Base-by-base conservation (phyloP, 73 alveolate genomes). In the Paramecium pentaurelia region DNA sequence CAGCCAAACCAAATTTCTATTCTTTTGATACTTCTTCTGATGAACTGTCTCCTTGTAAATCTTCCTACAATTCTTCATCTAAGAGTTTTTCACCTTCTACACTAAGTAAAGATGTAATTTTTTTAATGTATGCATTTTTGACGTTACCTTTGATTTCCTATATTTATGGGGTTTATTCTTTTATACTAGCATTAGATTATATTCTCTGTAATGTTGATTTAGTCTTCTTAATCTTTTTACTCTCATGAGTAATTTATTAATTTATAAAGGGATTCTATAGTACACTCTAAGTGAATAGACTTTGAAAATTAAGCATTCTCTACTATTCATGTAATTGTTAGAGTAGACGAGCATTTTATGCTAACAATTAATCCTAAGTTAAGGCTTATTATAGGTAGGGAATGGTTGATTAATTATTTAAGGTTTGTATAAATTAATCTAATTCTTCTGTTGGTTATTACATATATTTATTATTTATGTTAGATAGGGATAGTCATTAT, bases 121-220 rank as follows among this genome's bases (percentile, higher is more conserved):
- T 88, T 18, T 88, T 88, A 18, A 88, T 88, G 47, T 88, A 88
- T n/a, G 94, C 94, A 30, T 88, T 88, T 30, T 88, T 88, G 12
- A 88, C 94, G 58, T 88, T 88, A 59, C 94, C 94, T 38, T 88
- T 88, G 1, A 88, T 88, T 30, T 88, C 87, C 6, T 77, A 27
- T 30, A 60, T 9, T 60, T 9, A 11, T 25, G 83, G 83, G 18
- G 83, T 18, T 14, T 60, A 10, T 60, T 60, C 83, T 25, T 60
- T 60, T 27, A 60, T 25, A 25, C 83, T 60, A 14, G 83, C 83
- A 60, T 60, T 60, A 4, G 83, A 60, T 60, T 60, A 49, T 22
- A 60, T 60, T 22, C 83, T 20, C 27, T 60, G 18, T 3, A 64
- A 28, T 8, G 84, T 64, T 32, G 84, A 64, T 64, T 64, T 64